Conservation (phyloP, 2,329 filamentous ascomycete species). For the Microcyclospora tardicrescens region DNA sequence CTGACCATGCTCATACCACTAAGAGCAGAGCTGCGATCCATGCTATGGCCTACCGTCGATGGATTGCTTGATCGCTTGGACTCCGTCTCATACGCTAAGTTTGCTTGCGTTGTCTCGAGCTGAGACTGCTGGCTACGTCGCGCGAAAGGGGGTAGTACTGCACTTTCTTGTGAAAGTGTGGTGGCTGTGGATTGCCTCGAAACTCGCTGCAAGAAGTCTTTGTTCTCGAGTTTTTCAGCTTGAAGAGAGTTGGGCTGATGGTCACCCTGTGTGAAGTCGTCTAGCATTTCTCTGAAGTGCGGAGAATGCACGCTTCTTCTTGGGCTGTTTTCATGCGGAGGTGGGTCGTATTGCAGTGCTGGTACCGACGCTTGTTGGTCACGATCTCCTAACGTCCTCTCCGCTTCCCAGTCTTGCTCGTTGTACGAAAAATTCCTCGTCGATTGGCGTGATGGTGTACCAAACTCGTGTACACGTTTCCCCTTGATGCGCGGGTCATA, state of each 20-base stretch:
- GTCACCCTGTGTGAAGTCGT: slow-evolving; percentile 34
- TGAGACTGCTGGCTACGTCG: slow-evolving; percentile 17
- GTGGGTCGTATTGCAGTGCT: not conserved
- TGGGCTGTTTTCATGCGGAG: not conserved
- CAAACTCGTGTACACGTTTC: slow-evolving; percentile 53
- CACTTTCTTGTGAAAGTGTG: slow-evolving; percentile 17
- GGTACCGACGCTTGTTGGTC: slow-evolving; percentile 5
- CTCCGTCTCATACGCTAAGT: slow-evolving; percentile 12
- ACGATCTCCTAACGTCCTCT: slow-evolving; percentile 18
- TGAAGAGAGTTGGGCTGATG: slow-evolving; percentile 30
- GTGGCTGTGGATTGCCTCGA: slow-evolving; percentile 21
- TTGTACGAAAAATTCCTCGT: slow-evolving; percentile 18
- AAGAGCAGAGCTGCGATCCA: not conserved
- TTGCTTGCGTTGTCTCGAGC: slow-evolving; percentile 17
- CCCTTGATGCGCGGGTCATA: slow-evolving; percentile 52
- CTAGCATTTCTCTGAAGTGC: slow-evolving; percentile 49
- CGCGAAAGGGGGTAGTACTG: slow-evolving; percentile 22
- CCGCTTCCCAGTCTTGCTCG: slow-evolving; percentile 5
- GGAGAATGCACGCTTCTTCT: slow-evolving; percentile 38
- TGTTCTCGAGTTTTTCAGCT: slow-evolving; percentile 36
- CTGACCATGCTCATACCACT: slow-evolving; percentile 11
- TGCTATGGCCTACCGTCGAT: slow-evolving; percentile 1
- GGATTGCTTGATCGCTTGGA: slow-evolving; percentile 16
- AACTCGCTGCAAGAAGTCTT: slow-evolving; percentile 34
- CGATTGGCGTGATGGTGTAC: slow-evolving; percentile 36